A percentile compares a stretch with the other conserved stretches of the same genome.
These are phyloP conservation scores for Paraleonurus japonicus DNA, from an alignment of 257 asterid species.

Conservation along the genomic window DNA sequence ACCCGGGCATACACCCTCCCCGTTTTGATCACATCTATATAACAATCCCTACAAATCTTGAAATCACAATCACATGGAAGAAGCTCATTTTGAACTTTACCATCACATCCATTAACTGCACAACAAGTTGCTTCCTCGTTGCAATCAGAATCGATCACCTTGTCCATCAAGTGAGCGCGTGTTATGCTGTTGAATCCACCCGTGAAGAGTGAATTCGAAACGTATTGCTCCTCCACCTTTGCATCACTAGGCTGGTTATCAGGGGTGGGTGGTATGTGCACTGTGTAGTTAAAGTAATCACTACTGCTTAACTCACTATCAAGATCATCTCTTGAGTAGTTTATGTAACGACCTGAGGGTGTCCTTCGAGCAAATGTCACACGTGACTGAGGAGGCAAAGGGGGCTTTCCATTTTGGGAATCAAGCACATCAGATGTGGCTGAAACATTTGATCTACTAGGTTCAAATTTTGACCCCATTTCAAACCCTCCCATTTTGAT, in stretches of 20 bases:
- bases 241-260: constrained; percentile 50
- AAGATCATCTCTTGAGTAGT: constrained; percentile 44
- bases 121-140: constrained; percentile 45
- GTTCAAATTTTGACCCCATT: constrained; percentile 52
- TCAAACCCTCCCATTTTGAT: constrained; percentile 1
- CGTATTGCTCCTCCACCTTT: constrained; percentile 55
- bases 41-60: constrained; percentile 61
- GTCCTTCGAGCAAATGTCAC: constrained; percentile 42
- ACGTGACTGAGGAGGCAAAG: constrained; percentile 40
- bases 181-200: constrained; percentile 53
- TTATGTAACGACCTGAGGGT: constrained; percentile 41
- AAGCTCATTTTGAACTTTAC: constrained; percentile 39
- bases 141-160: constrained; percentile 42
- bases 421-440: constrained; percentile 46
- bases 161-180: constrained; percentile 53
- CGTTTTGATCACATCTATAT: constrained; percentile 47
- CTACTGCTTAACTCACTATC: constrained; percentile 47
- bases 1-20: constrained; percentile 52
- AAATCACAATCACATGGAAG: constrained; percentile 58
- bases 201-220: constrained; percentile 50
- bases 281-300: constrained; percentile 50
- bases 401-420: constrained; percentile 46
- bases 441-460: constrained; percentile 52
- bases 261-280: constrained; percentile 51
- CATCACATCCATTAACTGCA: constrained; percentile 47